phyloP scores from a whole-genome alignment of 495 filamentous ascomycete genomes.

The Penicillium paradoxum region DNA sequence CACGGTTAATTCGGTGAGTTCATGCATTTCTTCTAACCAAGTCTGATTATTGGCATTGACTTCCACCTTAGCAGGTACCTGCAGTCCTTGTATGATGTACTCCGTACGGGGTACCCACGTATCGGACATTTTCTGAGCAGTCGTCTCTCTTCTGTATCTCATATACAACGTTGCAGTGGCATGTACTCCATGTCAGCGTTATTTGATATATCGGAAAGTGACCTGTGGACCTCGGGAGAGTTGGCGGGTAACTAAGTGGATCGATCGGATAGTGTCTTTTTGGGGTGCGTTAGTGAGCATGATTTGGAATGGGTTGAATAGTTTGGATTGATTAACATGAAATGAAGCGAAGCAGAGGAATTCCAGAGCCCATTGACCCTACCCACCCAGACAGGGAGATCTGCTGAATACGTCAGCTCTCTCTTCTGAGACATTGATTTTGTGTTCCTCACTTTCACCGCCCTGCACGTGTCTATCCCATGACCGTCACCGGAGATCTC shows the following conservation, averaged over 20 bases:
- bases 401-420: no score
- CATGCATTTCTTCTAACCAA: constrained; percentile 13
- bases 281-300: neutral
- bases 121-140: constrained; percentile 20
- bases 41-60: constrained; percentile 7
- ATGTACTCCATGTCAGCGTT: neutral
- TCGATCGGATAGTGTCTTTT: neutral
- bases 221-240: constrained; percentile 1
- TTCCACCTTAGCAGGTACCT: constrained; percentile 22
- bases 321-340: no score
- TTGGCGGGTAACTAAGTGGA: neutral
- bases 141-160: constrained; percentile 16
- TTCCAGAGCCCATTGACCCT: no score
- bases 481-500: no score
- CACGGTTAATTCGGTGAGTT: constrained; percentile 19
- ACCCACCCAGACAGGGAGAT: no score
- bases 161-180: constrained; percentile 2
- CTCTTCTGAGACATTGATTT: no score
- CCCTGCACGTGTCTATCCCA: no score
- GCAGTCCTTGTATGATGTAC: constrained; percentile 7
- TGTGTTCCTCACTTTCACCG: no score
- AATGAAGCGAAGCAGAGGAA: no score
- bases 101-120: neutral
- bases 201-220: constrained; percentile 5
- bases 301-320: neutral